phyloP scores from a whole-genome alignment of 352 stramenopile species.

The Aphanomyces invadans region DNA sequence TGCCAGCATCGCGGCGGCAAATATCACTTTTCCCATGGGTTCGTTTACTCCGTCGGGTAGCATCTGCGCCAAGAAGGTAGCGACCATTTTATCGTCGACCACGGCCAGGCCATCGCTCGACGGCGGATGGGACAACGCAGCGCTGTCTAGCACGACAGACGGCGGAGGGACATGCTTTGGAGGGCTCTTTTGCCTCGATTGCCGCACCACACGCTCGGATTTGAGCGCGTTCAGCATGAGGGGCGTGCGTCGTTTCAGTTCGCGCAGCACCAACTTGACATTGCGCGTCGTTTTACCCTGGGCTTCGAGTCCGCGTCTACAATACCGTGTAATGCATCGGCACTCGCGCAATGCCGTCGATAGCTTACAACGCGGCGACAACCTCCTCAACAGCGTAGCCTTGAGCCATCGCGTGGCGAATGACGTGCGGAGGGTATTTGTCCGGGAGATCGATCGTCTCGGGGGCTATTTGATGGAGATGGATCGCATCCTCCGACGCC shows the following conservation, averaged over 20 bases:
- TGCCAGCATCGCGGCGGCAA: slow-evolving; percentile 4
- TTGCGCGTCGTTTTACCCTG: slow-evolving; percentile 11
- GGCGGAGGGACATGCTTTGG: neutral
- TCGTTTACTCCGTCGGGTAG: neutral
- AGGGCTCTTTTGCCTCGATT: neutral
- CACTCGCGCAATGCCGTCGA: neutral
- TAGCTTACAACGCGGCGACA: slow-evolving; percentile 4
- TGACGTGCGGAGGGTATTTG: slow-evolving; percentile 19
- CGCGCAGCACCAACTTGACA: slow-evolving; percentile 12
- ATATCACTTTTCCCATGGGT: slow-evolving; percentile 9
- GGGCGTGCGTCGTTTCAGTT: slow-evolving; percentile 5
- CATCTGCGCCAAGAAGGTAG: neutral
- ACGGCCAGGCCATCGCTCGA: neutral
- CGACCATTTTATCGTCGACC: neutral
- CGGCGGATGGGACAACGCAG: neutral
- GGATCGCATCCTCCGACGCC: neutral
- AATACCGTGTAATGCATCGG: neutral
- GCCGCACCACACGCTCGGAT: slow-evolving; percentile 11
- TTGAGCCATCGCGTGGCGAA: slow-evolving; percentile 22
- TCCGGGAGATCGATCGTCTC: slow-evolving; percentile 15
- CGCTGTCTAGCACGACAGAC: neutral
- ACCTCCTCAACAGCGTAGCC: slow-evolving; percentile 16
- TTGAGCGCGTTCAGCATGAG: slow-evolving; percentile 20
- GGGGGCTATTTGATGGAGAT: slow-evolving; percentile 9
- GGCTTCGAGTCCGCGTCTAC: slow-evolving; percentile 20